Percentiles rank a stretch among this genome's conserved stretches.
phyloP scores from a whole-genome alignment of 2,329 filamentous ascomycete species.

The Exophiala phaeomuriformis region DNA sequence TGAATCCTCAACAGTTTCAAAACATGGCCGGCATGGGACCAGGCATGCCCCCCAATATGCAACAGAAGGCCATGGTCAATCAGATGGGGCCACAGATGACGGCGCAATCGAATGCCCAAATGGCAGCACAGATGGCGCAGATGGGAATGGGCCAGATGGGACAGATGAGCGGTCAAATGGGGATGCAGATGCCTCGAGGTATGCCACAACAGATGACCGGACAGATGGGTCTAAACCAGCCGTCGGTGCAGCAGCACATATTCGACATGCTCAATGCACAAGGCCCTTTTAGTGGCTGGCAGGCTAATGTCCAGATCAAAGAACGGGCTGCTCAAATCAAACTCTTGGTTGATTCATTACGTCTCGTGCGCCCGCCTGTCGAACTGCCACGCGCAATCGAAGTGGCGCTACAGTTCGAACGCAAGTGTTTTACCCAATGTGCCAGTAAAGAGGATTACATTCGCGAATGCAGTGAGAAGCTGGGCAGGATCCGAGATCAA shows the following conservation, averaged over 20 bases:
- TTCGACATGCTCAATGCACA: slow-evolving; percentile 36
- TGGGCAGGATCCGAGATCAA: slow-evolving; percentile 40
- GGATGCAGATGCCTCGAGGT: slow-evolving; percentile 13
- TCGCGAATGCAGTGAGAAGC: slow-evolving; percentile 39
- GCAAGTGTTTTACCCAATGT: slow-evolving; percentile 38
- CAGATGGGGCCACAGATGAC: slow-evolving; percentile 19
- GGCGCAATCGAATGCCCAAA: slow-evolving; percentile 15
- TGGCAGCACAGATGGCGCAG: slow-evolving; percentile 10
- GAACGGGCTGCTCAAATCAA: slow-evolving; percentile 38
- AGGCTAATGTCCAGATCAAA: slow-evolving; percentile 35
- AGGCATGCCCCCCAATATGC: slow-evolving; percentile 26
- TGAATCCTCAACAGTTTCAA: slow-evolving; percentile 26
- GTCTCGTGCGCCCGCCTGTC: slow-evolving; percentile 39
- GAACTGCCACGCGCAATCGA: slow-evolving; percentile 35
- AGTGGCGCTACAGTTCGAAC: slow-evolving; percentile 40
- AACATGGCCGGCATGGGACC: slow-evolving; percentile 26
- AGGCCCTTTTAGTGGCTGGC: slow-evolving; percentile 41
- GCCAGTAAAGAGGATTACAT: slow-evolving; percentile 37
- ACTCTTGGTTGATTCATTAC: slow-evolving; percentile 43
- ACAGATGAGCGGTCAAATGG: slow-evolving; percentile 7
- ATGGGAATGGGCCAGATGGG: slow-evolving; percentile 28
- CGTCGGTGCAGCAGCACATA: slow-evolving; percentile 31
- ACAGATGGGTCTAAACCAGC: slow-evolving; percentile 19
- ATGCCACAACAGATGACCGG: slow-evolving; percentile 18
- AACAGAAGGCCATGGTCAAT: slow-evolving; percentile 23